Conservation (phyloP, 129 eudicot species). For the Mikania micrantha region DNA sequence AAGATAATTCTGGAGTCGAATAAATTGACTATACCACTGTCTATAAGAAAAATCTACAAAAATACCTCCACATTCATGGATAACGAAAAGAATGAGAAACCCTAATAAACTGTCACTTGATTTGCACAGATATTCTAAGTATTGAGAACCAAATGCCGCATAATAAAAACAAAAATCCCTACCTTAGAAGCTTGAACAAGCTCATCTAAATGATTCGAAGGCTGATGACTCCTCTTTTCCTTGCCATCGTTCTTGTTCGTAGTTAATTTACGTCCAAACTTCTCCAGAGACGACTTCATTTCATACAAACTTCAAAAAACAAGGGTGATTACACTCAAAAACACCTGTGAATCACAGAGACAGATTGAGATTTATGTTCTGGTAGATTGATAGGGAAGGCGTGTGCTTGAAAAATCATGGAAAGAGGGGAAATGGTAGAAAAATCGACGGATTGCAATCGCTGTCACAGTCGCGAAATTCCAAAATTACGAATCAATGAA, state of each 20-base stretch:
- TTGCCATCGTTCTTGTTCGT: slow-evolving; percentile 44
- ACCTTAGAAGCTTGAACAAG: slow-evolving; percentile 79
- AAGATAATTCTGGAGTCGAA: background rate
- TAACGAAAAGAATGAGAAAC: background rate
- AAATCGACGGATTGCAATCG: slow-evolving; percentile 1
- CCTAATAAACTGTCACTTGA: slow-evolving; percentile 11
- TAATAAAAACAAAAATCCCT: background rate
- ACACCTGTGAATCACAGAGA: background rate
- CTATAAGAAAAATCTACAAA: background rate
- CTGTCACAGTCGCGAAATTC: slow-evolving; percentile 27
- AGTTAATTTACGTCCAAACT: slow-evolving; percentile 56
- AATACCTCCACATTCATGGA: background rate
- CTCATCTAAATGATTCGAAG: slow-evolving; percentile 44
- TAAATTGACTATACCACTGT: background rate
- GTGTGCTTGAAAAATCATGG: slow-evolving; percentile 17
- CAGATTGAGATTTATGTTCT: background rate
- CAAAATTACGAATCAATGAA: slow-evolving; percentile 27
- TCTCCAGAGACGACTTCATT: slow-evolving; percentile 75
- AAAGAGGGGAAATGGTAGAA: background rate
- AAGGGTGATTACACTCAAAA: too few relatives aligned
- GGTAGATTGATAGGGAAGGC: slow-evolving; percentile 5
- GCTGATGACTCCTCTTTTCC: slow-evolving; percentile 44
- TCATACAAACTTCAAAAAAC: background rate
- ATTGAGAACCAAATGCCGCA: slow-evolving; percentile 1
- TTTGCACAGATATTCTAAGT: background rate